Conservation (phyloP, 768 basidiomycete species). For the Hericium alpestre region DNA sequence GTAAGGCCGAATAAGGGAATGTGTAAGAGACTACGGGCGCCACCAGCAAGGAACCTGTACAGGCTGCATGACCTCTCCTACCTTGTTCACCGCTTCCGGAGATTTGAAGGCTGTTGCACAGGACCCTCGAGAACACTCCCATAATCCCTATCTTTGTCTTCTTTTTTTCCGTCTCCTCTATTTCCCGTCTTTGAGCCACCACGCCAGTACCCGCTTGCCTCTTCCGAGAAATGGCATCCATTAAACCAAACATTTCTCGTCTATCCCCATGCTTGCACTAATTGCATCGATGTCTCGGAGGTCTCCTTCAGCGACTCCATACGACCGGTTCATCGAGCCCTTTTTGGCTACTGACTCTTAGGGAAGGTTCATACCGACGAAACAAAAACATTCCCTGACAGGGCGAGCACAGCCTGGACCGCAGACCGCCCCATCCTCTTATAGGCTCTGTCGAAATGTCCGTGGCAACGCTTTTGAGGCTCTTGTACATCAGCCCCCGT, state of each 20-base stretch:
- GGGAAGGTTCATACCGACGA: not conserved
- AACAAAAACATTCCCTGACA: not conserved
- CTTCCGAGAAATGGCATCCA: not conserved
- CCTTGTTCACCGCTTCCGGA: not conserved
- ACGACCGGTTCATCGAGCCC: not conserved
- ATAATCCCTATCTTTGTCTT: not conserved
- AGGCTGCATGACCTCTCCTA: no score
- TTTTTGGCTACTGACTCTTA: not conserved
- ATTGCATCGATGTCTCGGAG: constrained; percentile 12
- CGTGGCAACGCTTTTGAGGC: no score
- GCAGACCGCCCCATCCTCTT: not conserved
- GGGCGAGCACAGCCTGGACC: not conserved
- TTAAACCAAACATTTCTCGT: not conserved
- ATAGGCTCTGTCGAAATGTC: not conserved
- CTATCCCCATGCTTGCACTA: constrained; percentile 3
- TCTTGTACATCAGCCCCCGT: not conserved
- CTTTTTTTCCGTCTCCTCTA: not conserved
- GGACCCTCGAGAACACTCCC: not conserved
- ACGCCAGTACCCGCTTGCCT: not conserved
- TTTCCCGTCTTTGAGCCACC: not conserved
- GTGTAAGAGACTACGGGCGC: not conserved
- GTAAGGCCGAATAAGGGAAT: not conserved
- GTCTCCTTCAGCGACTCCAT: not conserved
- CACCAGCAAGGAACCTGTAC: not conserved
- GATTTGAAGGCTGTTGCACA: not conserved